Conservation (phyloP, 2,329 filamentous ascomycete species). For the Thermomyces lanuginosus region DNA sequence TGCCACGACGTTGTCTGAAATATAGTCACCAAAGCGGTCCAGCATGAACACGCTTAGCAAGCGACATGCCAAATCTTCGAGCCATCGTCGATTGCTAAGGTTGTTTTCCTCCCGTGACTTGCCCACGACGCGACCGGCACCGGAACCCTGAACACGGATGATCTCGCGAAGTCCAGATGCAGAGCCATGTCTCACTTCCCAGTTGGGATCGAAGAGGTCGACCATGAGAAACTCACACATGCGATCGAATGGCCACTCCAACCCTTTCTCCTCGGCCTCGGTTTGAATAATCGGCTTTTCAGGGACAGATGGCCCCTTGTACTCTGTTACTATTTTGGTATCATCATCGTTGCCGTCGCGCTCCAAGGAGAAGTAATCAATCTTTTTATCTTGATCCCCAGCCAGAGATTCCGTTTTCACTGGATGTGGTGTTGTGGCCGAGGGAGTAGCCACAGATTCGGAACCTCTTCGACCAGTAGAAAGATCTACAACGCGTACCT, state of each 20-base stretch:
- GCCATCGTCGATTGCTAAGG: constrained; percentile 62
- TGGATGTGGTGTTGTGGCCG: constrained; percentile 37
- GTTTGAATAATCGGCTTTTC: constrained; percentile 76
- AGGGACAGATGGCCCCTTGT: constrained; percentile 65
- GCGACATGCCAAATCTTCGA: constrained; percentile 88
- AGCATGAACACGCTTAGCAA: constrained; percentile 94
- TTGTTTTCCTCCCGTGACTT: constrained; percentile 63
- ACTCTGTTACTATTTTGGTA: constrained; percentile 82
- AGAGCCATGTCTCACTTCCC: constrained; percentile 92
- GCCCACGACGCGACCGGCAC: constrained; percentile 61
- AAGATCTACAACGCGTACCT: constrained; percentile 77
- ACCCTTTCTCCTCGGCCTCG: constrained; percentile 58
- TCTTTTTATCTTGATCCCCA: constrained; percentile 44
- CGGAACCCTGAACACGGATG: constrained; percentile 74
- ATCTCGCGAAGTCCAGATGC: constrained; percentile 90
- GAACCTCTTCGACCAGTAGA: constrained; percentile 50
- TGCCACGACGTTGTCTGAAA: constrained; percentile 90
- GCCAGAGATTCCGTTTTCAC: constrained; percentile 45
- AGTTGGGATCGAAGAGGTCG: constrained; percentile 81
- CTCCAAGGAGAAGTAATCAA: constrained; percentile 85
- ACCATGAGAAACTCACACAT: constrained; percentile 87
- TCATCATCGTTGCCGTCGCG: constrained; percentile 70
- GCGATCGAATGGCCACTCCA: constrained; percentile 86
- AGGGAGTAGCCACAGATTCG: constrained; percentile 46
- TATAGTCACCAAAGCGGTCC: constrained; percentile 93